Conservation (phyloP, 257 asterid genomes). For the Primulina eburnea region DNA sequence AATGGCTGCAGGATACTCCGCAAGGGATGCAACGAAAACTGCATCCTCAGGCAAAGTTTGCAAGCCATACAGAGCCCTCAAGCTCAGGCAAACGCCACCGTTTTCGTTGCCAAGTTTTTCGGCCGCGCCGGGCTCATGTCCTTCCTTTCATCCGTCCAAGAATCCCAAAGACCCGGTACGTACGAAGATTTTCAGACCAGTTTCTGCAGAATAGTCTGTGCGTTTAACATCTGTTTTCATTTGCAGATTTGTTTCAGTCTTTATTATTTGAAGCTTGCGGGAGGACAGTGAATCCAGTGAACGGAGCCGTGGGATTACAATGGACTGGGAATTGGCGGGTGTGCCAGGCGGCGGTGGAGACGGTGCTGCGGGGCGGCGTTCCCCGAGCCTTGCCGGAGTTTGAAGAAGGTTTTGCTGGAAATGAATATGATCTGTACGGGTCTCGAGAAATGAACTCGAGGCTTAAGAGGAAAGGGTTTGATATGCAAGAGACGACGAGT, state of each 20-base stretch:
- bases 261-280: constrained; percentile 82
- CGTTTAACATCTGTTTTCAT: background rate
- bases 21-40: constrained; percentile 73
- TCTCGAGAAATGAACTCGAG: constrained; percentile 31
- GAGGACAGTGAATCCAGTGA: constrained; percentile 77
- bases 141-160: constrained; percentile 68
- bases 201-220: background rate
- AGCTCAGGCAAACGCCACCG: constrained; percentile 84
- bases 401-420: constrained; percentile 21
- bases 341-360: constrained; percentile 81
- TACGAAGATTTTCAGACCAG: background rate
- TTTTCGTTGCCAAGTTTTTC: constrained; percentile 79
- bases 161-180: constrained; percentile 75
- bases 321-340: constrained; percentile 82
- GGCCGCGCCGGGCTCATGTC: constrained; percentile 95
- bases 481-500: constrained; percentile 14
- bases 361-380: constrained; percentile 73
- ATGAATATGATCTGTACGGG: constrained; percentile 26
- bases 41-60: constrained; percentile 67
- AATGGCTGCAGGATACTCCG: constrained; percentile 86
- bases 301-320: constrained; percentile 71
- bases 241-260: constrained; percentile 76
- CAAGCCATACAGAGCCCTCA: constrained; percentile 52
- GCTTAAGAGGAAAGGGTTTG: constrained; percentile 19
- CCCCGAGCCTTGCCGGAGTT: constrained; percentile 36